A percentile compares a stretch with the other conserved stretches of the same genome.
Evolutionary conservation across 495 filamentous ascomycete genomes (phyloP).

Genomic region (Tuber calosporum): DNA sequence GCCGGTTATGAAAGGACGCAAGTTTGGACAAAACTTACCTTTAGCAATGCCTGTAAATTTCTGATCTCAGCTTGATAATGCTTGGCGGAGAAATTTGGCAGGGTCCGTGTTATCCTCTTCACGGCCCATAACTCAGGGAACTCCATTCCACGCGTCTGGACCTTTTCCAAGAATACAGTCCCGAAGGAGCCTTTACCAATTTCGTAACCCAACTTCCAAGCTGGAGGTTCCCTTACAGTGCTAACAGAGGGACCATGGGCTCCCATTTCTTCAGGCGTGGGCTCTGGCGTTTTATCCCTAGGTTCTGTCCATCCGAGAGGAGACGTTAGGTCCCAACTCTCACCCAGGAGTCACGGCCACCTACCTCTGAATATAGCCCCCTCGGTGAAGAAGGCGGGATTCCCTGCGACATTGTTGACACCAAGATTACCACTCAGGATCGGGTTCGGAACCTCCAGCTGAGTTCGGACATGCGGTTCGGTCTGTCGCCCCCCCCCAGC

Average conservation of each 20-base stretch:
- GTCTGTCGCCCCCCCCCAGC: background rate
- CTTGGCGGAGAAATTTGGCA: background rate
- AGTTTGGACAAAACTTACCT: background rate
- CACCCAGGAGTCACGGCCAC: background rate
- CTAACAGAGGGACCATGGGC: too few relatives aligned
- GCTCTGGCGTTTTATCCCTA: background rate
- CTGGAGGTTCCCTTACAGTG: background rate
- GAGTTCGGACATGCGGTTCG: background rate
- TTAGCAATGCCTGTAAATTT: background rate
- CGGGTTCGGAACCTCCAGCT: background rate
- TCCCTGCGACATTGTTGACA: background rate
- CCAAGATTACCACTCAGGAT: background rate
- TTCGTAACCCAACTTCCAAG: background rate
- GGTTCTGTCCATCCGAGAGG: background rate
- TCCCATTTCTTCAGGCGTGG: background rate
- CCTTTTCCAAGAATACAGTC: background rate
- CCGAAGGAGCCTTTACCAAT: background rate
- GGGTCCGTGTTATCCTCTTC: background rate
- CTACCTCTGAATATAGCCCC: background rate
- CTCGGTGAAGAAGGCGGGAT: background rate
- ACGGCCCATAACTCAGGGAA: background rate
- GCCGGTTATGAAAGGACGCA: background rate
- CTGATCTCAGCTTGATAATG: background rate
- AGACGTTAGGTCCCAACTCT: background rate
- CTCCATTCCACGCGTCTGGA: background rate